Conservation (phyloP, 2,329 filamentous ascomycete species). For the Penicillium vulpinum region DNA sequence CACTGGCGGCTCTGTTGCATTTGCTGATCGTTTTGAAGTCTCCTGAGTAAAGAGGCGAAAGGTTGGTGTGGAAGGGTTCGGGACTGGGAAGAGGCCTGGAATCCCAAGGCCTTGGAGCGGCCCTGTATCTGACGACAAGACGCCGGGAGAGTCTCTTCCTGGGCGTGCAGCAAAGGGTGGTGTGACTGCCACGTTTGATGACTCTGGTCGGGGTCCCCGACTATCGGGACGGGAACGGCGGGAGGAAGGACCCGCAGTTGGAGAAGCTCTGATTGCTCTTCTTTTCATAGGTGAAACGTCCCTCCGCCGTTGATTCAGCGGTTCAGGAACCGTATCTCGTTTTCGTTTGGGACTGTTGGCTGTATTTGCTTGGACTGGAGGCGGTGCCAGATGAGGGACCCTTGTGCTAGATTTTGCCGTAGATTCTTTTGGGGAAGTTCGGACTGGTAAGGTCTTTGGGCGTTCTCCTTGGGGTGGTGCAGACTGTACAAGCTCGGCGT, state of each 20-base stretch:
- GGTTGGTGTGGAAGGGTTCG: background rate
- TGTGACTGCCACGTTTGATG: background rate
- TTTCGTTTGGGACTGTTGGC: constrained; percentile 25
- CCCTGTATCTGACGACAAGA: background rate
- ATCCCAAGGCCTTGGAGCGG: constrained; percentile 3
- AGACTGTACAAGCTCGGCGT: background rate
- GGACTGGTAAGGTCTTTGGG: constrained; percentile 9
- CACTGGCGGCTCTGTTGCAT: background rate
- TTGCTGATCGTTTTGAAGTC: background rate
- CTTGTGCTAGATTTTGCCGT: background rate
- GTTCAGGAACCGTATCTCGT: constrained; percentile 10
- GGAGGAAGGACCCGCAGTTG: background rate
- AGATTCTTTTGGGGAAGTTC: background rate
- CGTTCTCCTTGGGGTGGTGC: background rate
- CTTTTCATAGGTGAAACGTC: constrained; percentile 11
- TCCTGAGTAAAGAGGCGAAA: background rate
- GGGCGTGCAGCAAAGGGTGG: background rate
- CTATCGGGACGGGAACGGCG: background rate
- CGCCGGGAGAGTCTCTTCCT: background rate
- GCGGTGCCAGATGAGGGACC: background rate
- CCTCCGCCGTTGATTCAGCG: background rate
- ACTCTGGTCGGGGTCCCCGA: background rate
- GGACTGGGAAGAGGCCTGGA: background rate
- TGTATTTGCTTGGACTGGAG: background rate
- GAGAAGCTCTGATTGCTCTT: constrained; percentile 2